Evolutionary conservation across 805 yeast species (phyloP).

Genomic region (Nakazawaea populi): DNA sequence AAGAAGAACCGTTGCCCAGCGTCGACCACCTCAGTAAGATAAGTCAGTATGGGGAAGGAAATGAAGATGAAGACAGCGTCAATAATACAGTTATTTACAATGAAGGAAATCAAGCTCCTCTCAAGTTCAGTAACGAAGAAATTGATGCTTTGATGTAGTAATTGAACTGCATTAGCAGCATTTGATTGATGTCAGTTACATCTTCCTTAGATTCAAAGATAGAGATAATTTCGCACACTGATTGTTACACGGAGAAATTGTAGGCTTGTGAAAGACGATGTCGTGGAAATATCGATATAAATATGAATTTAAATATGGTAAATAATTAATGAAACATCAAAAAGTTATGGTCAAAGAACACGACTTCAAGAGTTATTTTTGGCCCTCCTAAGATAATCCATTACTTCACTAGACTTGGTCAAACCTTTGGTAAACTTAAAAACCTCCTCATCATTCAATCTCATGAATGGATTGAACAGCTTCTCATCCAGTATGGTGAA

Average conservation of each 20-base stretch:
- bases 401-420: conserved; percentile 44
- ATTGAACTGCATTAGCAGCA: too few relatives aligned
- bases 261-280: neutral
- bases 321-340: neutral
- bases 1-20: neutral
- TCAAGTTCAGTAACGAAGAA: neutral
- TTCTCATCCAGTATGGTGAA: conserved; percentile 85
- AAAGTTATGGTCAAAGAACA: too few relatives aligned
- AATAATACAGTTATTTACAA: conserved; percentile 3
- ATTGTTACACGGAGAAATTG: too few relatives aligned
- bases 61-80: neutral
- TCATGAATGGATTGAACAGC: conserved; percentile 85
- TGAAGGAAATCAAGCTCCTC: neutral
- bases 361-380: conserved; percentile 55
- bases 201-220: too few relatives aligned
- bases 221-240: too few relatives aligned
- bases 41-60: too few relatives aligned
- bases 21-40: too few relatives aligned
- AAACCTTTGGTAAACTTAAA: conserved; percentile 48
- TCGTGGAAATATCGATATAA: neutral
- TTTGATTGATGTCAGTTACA: too few relatives aligned
- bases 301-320: neutral
- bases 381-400: conserved; percentile 69
- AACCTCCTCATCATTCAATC: conserved; percentile 59
- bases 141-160: neutral